Conservation (phyloP, 306 rosid genomes). For the Dryas octopetala region DNA sequence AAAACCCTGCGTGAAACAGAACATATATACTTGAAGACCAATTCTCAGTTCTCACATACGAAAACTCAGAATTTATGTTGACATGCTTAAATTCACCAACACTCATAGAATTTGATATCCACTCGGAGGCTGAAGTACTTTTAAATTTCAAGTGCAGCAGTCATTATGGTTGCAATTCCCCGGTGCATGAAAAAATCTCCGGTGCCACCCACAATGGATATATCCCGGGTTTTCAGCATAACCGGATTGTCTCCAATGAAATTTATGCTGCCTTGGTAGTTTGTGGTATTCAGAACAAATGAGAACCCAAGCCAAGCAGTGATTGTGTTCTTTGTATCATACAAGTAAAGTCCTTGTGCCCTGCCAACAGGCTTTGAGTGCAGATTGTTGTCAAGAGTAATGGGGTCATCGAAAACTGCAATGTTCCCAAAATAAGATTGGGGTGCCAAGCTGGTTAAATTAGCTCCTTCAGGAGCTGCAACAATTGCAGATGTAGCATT, state of each 20-base stretch:
- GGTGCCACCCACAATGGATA: too few relatives aligned
- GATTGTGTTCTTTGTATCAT: slow-evolving; percentile 57
- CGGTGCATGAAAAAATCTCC: too few relatives aligned
- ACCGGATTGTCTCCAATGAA: too few relatives aligned
- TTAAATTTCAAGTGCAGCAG: too few relatives aligned
- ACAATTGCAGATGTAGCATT: slow-evolving; percentile 77
- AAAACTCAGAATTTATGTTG: too few relatives aligned
- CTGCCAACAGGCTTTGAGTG: slow-evolving; percentile 64
- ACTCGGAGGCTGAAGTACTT: too few relatives aligned
- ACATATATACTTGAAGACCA: too few relatives aligned
- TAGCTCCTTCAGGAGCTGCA: slow-evolving; percentile 58
- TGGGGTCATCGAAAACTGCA: slow-evolving; percentile 68
- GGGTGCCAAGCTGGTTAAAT: slow-evolving; percentile 47
- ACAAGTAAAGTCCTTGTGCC: slow-evolving; percentile 72
- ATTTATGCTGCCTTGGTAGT: slow-evolving; percentile 42
- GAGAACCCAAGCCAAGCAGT: slow-evolving; percentile 67
- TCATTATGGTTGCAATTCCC: too few relatives aligned
- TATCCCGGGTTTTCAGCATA: too few relatives aligned
- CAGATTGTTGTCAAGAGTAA: slow-evolving; percentile 62
- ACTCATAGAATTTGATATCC: slow-evolving; percentile 64
- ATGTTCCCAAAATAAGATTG: slow-evolving; percentile 61
- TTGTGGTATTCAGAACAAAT: slow-evolving; percentile 44
- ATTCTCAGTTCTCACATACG: too few relatives aligned
- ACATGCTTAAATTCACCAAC: slow-evolving; percentile 39
- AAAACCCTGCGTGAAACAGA: too few relatives aligned